Percentiles rank a stretch among this genome's conserved stretches.
Evolutionary conservation across 1,139 yeast genomes (phyloP).

Genomic region (Hyphopichia burtonii): DNA sequence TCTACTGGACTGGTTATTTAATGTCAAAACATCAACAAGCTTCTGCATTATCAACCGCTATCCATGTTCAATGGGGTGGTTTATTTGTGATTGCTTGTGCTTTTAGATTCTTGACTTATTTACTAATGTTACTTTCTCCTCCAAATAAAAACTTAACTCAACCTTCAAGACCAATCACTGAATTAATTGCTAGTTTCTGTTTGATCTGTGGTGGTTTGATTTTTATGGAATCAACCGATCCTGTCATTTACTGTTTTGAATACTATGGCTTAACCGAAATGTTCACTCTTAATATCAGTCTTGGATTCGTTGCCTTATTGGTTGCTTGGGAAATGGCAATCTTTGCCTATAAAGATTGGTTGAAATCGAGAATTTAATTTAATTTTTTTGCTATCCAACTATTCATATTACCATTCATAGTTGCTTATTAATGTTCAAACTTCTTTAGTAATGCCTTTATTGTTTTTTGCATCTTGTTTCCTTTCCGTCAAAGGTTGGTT

Average conservation of each 20-base stretch:
- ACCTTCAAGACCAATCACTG: constrained; percentile 71
- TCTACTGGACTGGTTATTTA: constrained; percentile 94
- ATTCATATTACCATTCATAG: too few species aligned
- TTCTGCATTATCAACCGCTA: constrained; percentile 66
- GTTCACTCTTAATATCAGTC: constrained; percentile 85
- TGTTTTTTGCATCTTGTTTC: background rate
- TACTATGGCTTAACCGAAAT: constrained; percentile 83
- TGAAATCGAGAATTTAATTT: constrained; percentile 13
- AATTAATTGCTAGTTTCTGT: constrained; percentile 73
- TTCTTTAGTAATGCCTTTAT: too few species aligned
- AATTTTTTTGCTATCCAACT: too few species aligned
- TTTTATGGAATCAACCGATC: constrained; percentile 89
- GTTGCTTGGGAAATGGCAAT: constrained; percentile 89
- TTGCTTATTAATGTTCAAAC: too few species aligned
- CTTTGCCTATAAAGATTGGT: constrained; percentile 61
- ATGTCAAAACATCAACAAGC: constrained; percentile 96
- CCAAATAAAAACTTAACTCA: constrained; percentile 37
- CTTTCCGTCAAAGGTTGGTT: background rate
- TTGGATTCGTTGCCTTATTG: constrained; percentile 74
- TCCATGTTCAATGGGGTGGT: constrained; percentile 92
- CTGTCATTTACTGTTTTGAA: constrained; percentile 77
- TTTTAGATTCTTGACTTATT: constrained; percentile 69
- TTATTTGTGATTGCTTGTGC: constrained; percentile 75
- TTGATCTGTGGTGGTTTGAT: constrained; percentile 85
- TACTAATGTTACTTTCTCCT: constrained; percentile 56